Evolutionary conservation across 2,329 filamentous ascomycete genomes (phyloP), one percentile per base, ranked within the genome.

Genomic region (Ustulina deusta): DNA sequence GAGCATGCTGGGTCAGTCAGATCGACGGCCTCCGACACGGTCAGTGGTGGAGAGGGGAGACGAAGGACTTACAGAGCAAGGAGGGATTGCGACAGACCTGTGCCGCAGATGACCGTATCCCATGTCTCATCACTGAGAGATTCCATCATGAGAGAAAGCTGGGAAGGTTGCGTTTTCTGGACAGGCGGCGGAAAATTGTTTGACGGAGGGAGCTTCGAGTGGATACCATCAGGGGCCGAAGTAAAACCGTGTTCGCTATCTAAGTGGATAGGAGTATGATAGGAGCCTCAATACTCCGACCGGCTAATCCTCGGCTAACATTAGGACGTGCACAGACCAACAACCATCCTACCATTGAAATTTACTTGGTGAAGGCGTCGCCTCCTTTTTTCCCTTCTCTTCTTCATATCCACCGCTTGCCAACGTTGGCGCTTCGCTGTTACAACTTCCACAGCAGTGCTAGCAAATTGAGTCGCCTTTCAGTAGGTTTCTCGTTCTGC

Each of bases 41-140:
- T 59, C 55, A 56, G 54, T 20, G 44, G 55, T 49, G 38, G 27
- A 67, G 64, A 63, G 38, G 38, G 25, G 56, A 49, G 49, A 61
- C 69, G 46, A 55, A 44, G 76, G 63, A 72, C 86, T 86, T 84
- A 94, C 92, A 94, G 84, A 79, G 91, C 92, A 78, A 95, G 86
- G 74, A 95, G 87, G 71, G 92, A 93, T 83, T 94, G 91, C 78
- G 90, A 86, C 76, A 94, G 83, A 75, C 91, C 91, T 73, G 92
- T 94, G 76, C 92, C 92, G 77, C 88, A 89, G 80, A 95, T 92
- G 74, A 93, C 85, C 76, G 92, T 89, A 84, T 95, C 92, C 92
- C 92, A 95, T 70, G 86, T 83, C 74, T 90, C 91, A 69, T 93
- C 91, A 79, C 86, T 85, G 74, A 94, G 83, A 72, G 89, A 89